Conservation (phyloP, 2,329 filamentous ascomycete genomes). For the Microsporum audouinii region DNA sequence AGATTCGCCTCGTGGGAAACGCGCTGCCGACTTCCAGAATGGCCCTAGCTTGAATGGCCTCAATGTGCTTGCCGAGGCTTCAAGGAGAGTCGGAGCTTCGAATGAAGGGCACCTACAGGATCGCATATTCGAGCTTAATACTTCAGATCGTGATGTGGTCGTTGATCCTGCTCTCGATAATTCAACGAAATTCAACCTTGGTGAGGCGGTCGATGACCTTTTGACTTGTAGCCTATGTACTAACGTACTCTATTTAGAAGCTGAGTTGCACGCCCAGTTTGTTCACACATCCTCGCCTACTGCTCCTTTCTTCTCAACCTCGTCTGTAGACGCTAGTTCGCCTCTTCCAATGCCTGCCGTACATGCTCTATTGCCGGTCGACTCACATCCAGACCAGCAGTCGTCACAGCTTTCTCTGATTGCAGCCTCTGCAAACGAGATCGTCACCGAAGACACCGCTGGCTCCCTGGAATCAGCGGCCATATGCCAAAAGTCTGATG, state of each 20-base stretch:
- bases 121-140: conserved; percentile 22
- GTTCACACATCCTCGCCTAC: neutral
- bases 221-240: neutral
- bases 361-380: neutral
- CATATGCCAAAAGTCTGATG: conserved; percentile 16
- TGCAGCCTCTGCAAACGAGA: conserved; percentile 37
- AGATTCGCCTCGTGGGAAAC: conserved; percentile 39
- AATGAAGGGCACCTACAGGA: conserved; percentile 36
- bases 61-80: conserved; percentile 79
- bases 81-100: conserved; percentile 56
- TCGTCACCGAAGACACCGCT: conserved; percentile 29
- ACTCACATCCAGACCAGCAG: conserved; percentile 21
- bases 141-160: conserved; percentile 22
- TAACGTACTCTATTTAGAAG: neutral
- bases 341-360: neutral
- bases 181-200: conserved; percentile 5
- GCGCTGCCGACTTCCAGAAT: conserved; percentile 8
- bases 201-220: conserved; percentile 2
- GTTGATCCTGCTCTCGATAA: conserved; percentile 35
- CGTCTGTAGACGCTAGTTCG: conserved; percentile 6
- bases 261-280: conserved; percentile 5
- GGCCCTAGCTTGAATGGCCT: conserved; percentile 59
- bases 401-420: conserved; percentile 36
- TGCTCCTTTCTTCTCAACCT: conserved; percentile 4
- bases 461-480: conserved; percentile 26